Base-by-base conservation (phyloP, 805 yeast species). In the Saccharomycopsis javanensis region DNA sequence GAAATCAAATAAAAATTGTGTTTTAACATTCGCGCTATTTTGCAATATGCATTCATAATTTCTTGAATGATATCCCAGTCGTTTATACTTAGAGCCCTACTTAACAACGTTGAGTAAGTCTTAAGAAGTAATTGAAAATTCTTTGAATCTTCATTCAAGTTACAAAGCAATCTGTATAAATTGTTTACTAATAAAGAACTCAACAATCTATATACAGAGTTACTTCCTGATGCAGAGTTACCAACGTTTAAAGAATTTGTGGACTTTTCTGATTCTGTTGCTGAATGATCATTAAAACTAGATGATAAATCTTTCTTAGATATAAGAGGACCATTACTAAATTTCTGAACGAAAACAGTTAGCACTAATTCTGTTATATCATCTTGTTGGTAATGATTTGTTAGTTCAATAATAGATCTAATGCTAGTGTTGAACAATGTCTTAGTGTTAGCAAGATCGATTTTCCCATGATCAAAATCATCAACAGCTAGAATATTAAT, bases 271-370 rank as follows among this genome's bases (percentile, higher is more conserved):
- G 55, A 37, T 30, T 46, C 16, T 6, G 25, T 10, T 3, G 42
- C 28, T 16, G 53, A 48, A 31, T 20, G 15, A 25, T 27, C 37
- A 30, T 18, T 68, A 6, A 16, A 8, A 30, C 18, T 27, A 18
- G 4, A 20, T 23, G 30, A 23, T n/a, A n/a, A n/a, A 13, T 18
- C 56, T 8, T 23, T 34, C 15, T 51, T 34, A 11, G 15, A 18
- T 1, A 18, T 27, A 27, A 15, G 25, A 3, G 48, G 27, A 30
- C 18, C 30, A 30, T 50, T 28, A 23, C 54, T 37, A 15, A 57
- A 45, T 65, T 90, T 91, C 67, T 91, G 97, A 13, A 88, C 81
- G 57, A 94, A 75, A 38, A 94, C 82, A 0, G 96, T 85, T 13
- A 88, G 82, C 0, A 95, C 83, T 62, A 94, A 75, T 2, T 86